A percentile compares a stretch with the other conserved stretches of the same genome.
These are phyloP conservation scores for Nigrospora osmanthi DNA, from an alignment of 2,329 filamentous ascomycete species.

Conservation along the genomic window DNA sequence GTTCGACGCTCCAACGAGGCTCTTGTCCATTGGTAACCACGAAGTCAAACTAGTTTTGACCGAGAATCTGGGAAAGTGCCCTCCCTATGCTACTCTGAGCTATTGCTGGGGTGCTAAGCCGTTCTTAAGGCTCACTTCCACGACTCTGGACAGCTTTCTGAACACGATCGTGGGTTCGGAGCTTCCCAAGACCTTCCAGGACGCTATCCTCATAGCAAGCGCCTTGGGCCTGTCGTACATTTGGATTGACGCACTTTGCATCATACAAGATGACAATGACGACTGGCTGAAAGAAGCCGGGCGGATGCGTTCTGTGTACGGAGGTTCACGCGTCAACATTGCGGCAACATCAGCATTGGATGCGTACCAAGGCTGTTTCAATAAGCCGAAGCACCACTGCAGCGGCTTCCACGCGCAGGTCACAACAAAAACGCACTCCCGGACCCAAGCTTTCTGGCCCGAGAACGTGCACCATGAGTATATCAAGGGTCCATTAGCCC, in stretches of 20 bases:
- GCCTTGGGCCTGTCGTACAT: background rate
- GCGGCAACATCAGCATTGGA: background rate
- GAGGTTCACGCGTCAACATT: background rate
- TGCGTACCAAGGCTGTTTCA: background rate
- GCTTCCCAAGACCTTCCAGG: background rate
- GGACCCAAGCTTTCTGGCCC: background rate
- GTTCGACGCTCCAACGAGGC: background rate
- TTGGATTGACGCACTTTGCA: background rate
- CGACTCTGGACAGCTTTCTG: background rate
- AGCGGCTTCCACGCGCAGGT: background rate
- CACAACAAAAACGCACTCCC: background rate
- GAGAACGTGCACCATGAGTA: background rate
- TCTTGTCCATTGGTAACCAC: background rate
- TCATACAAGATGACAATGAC: background rate
- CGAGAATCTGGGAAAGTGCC: background rate
- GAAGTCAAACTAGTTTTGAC: background rate
- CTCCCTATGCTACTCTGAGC: background rate
- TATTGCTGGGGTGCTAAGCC: background rate
- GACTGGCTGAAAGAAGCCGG: background rate
- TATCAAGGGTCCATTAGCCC: background rate
- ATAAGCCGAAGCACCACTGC: background rate
- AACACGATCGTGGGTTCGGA: background rate
- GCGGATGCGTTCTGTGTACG: background rate
- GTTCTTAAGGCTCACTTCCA: background rate
- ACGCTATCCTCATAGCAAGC: background rate